Evolutionary conservation across 805 yeast genomes (phyloP).

Genomic region (Maudiozyma barnettii): DNA sequence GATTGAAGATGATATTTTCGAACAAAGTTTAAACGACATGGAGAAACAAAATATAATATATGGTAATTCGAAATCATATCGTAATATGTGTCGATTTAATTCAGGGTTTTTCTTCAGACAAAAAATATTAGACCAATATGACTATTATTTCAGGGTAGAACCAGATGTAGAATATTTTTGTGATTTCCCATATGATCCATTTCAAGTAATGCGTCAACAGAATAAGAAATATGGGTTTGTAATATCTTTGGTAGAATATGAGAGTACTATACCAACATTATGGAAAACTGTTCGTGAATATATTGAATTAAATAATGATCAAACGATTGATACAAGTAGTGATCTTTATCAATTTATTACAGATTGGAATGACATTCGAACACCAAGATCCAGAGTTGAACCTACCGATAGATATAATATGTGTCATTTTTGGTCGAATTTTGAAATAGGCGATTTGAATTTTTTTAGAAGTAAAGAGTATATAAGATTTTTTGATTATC

Average conservation of each 20-base stretch:
- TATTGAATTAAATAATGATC: conserved; percentile 38
- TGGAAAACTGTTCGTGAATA: conserved; percentile 68
- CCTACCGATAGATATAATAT: conserved; percentile 55
- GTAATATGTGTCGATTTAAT: conserved; percentile 94
- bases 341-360: conserved; percentile 36
- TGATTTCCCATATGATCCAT: conserved; percentile 79
- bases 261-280: conserved; percentile 74
- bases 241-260: conserved; percentile 71
- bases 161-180: conserved; percentile 86
- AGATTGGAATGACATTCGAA: conserved; percentile 40
- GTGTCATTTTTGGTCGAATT: conserved; percentile 85
- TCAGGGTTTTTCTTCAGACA: conserved; percentile 86
- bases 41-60: conserved; percentile 44
- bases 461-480: conserved; percentile 64
- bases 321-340: conserved; percentile 38
- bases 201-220: conserved; percentile 65
- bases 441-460: conserved; percentile 64
- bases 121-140: conserved; percentile 58
- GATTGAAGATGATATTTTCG: conserved; percentile 51
- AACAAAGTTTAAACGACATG: conserved; percentile 38
- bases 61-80: conserved; percentile 56
- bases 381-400: conserved; percentile 34
- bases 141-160: conserved; percentile 92
- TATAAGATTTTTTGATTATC: conserved; percentile 47
- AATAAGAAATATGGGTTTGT: conserved; percentile 82